These are phyloP conservation scores for Solanum chmielewskii DNA, from an alignment of 257 asterid species.

Conservation along the genomic window DNA sequence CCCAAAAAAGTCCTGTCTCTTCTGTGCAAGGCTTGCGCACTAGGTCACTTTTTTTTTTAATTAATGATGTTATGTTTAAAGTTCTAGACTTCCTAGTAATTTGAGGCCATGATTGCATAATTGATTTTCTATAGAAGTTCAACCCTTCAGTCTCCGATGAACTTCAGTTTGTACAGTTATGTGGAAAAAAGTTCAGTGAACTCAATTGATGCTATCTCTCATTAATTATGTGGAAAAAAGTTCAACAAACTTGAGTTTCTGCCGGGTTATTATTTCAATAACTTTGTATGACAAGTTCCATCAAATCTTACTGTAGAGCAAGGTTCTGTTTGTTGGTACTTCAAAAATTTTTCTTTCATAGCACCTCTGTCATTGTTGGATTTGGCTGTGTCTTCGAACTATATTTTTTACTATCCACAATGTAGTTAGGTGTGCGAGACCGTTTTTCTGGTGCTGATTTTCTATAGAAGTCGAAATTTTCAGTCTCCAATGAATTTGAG, in stretches of 20 bases:
- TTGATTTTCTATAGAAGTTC: not conserved
- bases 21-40: not conserved
- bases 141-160: not conserved
- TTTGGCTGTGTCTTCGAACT: not conserved
- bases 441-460: not conserved
- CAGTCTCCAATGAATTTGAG: not conserved
- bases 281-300: not conserved
- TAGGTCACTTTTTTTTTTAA: not conserved
- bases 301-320: not conserved
- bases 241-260: not conserved
- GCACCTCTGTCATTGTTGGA: not conserved
- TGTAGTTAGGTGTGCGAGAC: not conserved
- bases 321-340: not conserved
- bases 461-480: not conserved
- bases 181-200: not conserved
- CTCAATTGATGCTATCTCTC: not conserved
- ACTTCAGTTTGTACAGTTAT: not conserved
- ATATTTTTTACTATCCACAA: not conserved
- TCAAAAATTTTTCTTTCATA: not conserved
- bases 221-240: not conserved
- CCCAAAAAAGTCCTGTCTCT: not conserved
- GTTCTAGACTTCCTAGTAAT: not conserved
- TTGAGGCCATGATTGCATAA: not conserved
- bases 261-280: not conserved
- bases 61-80: not conserved